phyloP scores from a whole-genome alignment of 768 basidiomycete species.

The Brasilioporus rufonigricans region DNA sequence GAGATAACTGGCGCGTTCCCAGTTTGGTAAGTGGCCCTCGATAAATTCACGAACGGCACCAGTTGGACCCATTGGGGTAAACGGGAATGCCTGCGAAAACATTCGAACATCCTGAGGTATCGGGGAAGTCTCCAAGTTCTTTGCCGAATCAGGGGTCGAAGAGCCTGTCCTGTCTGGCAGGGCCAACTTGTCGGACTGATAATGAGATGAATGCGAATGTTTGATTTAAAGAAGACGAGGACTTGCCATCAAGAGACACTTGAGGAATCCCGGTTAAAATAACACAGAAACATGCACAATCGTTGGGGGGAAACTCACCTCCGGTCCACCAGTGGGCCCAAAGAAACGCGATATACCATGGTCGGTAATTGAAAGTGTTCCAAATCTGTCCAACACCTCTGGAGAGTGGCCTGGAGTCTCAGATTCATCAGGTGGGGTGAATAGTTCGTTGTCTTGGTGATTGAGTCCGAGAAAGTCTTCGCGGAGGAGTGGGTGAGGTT shows the following conservation, averaged over 20 bases:
- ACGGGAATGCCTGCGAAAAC: constrained; percentile 63
- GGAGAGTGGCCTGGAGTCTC: constrained; percentile 18
- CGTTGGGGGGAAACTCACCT: constrained; percentile 43
- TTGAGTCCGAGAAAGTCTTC: constrained; percentile 43
- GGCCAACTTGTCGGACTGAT: constrained; percentile 26
- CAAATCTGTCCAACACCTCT: constrained; percentile 56
- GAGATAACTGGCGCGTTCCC: constrained; percentile 46
- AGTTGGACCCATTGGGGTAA: constrained; percentile 55
- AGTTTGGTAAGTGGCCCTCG: constrained; percentile 52
- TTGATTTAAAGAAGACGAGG: not conserved
- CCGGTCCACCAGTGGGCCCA: constrained; percentile 65
- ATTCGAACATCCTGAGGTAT: constrained; percentile 35
- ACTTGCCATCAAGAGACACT: constrained; percentile 36
- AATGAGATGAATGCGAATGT: constrained; percentile 7
- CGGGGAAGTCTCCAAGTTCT: constrained; percentile 29
- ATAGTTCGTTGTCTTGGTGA: constrained; percentile 29
- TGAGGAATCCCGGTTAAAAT: constrained; percentile 14
- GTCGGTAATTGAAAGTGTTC: constrained; percentile 59
- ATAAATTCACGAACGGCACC: constrained; percentile 48
- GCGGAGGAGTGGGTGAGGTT: constrained; percentile 60
- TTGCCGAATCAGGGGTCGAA: constrained; percentile 25
- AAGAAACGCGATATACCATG: constrained; percentile 62
- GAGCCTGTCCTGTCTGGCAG: constrained; percentile 15
- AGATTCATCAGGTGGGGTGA: constrained; percentile 26
- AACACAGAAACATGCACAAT: constrained; percentile 5